Conservation (phyloP, 768 basidiomycete genomes). For the Rhizopogon roseolus region DNA sequence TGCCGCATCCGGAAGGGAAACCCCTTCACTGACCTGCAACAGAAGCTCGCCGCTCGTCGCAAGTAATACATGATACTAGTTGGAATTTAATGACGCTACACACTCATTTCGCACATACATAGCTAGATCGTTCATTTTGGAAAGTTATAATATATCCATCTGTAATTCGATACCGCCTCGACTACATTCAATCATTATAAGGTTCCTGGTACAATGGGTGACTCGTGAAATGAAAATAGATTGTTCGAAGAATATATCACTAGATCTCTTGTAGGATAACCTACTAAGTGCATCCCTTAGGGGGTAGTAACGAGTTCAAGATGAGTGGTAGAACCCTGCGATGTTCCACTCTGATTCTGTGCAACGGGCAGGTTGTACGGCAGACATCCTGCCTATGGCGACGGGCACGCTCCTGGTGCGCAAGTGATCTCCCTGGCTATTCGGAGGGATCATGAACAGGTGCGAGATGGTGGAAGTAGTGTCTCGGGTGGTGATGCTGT, state of each 20-base stretch:
- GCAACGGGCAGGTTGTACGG: background rate
- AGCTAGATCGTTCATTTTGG: no score
- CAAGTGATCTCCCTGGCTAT: background rate
- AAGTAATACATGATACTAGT: background rate
- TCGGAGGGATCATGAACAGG: background rate
- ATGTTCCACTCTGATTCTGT: background rate
- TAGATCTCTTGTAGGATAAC: background rate
- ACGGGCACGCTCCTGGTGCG: background rate
- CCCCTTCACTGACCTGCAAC: background rate
- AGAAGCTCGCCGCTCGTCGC: background rate
- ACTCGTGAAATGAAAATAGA: background rate
- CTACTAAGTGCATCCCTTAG: background rate
- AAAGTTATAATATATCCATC: background rate
- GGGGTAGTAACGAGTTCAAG: background rate
- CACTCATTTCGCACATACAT: background rate
- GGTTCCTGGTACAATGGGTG: background rate
- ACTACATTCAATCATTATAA: background rate
- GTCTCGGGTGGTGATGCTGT: slow-evolving; percentile 4
- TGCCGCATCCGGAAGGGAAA: slow-evolving; percentile 23
- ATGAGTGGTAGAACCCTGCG: background rate
- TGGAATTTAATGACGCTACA: background rate
- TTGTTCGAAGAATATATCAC: background rate
- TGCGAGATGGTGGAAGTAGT: background rate
- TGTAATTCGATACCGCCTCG: background rate
- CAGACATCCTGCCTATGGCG: no score